Evolutionary conservation across 2,329 filamentous ascomycete species (phyloP).

Genomic region (Ophioceras dolichostomum): DNA sequence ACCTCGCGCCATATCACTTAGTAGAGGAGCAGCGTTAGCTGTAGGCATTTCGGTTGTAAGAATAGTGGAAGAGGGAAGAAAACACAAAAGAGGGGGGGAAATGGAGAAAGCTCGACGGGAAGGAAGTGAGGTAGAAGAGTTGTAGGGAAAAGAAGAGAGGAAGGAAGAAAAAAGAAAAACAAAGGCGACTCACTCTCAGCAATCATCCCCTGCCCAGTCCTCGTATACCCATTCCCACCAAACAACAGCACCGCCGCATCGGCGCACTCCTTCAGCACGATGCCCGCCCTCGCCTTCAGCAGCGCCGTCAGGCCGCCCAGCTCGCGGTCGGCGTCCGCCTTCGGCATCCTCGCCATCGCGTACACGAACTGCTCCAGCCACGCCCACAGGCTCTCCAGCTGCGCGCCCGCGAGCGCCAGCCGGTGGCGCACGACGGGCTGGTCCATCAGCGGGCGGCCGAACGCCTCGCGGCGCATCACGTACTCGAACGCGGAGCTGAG

Average conservation of each 20-base stretch:
- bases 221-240: slow-evolving; percentile 62
- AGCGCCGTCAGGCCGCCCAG: slow-evolving; percentile 62
- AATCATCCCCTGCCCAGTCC: slow-evolving; percentile 57
- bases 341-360: slow-evolving; percentile 51
- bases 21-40: background rate
- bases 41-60: no score
- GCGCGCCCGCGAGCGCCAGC: slow-evolving; percentile 56
- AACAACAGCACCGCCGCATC: slow-evolving; percentile 58
- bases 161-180: no score
- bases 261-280: slow-evolving; percentile 60
- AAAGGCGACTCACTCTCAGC: slow-evolving; percentile 50
- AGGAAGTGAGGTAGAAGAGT: no score
- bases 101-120: no score
- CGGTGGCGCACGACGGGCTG: slow-evolving; percentile 64
- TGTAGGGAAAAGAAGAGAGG: no score
- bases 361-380: slow-evolving; percentile 64
- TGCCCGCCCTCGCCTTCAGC: slow-evolving; percentile 60
- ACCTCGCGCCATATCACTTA: slow-evolving; percentile 52
- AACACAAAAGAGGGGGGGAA: no score
- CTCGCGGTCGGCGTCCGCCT: slow-evolving; percentile 46
- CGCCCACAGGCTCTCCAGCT: slow-evolving; percentile 57
- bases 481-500: slow-evolving; percentile 23
- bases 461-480: slow-evolving; percentile 24
- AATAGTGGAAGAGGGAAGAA: no score
- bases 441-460: slow-evolving; percentile 46